Percentiles rank a stretch among this genome's conserved stretches.
Evolutionary conservation across 1,139 yeast genomes (phyloP).

Genomic region (Lodderomyces beijingensis): DNA sequence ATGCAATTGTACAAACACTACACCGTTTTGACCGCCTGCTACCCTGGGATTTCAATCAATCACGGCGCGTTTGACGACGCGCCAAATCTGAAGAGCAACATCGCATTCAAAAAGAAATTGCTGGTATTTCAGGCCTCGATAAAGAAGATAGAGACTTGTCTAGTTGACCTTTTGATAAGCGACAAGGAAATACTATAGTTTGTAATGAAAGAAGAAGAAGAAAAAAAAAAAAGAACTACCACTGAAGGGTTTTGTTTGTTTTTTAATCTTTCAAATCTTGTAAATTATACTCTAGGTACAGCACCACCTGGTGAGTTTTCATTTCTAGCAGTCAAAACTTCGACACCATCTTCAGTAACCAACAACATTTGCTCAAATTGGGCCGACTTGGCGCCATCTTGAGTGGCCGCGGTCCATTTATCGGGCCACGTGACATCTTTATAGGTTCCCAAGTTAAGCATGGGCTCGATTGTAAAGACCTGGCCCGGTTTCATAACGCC

Average conservation of each 20-base stretch:
- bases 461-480: constrained; percentile 97
- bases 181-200: constrained; percentile 15
- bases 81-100: constrained; percentile 14
- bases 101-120: constrained; percentile 20
- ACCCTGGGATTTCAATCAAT: constrained; percentile 20
- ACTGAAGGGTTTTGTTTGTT: background rate
- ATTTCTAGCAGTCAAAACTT: constrained; percentile 79
- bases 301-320: constrained; percentile 88
- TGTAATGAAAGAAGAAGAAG: background rate
- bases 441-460: constrained; percentile 87
- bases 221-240: background rate
- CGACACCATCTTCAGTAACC: constrained; percentile 92
- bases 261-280: background rate
- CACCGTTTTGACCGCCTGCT: constrained; percentile 7
- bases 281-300: constrained; percentile 44
- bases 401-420: constrained; percentile 92
- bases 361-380: constrained; percentile 93
- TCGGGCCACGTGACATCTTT: constrained; percentile 93
- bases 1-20: constrained; percentile 10
- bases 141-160: constrained; percentile 22
- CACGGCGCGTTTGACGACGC: constrained; percentile 19
- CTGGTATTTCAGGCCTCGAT: constrained; percentile 24
- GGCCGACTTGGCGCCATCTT: constrained; percentile 84
- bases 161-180: constrained; percentile 23
- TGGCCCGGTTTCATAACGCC: constrained; percentile 96